phyloP scores from a whole-genome alignment of 108 stramenopile species.

The Fistulifera solaris region DNA sequence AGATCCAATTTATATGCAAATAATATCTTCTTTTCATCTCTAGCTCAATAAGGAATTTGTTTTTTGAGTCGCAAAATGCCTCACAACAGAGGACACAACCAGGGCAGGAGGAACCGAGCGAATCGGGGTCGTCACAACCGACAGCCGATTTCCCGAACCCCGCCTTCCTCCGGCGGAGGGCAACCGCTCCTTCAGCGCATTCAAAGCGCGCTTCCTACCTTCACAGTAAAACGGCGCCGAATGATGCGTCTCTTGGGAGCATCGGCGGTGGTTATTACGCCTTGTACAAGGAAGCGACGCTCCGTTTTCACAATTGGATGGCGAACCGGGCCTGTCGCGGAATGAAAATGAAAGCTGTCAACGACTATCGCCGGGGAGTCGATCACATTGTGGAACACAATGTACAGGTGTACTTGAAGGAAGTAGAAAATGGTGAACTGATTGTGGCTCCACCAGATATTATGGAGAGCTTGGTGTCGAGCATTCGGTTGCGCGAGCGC shows the following conservation, averaged over 20 bases:
- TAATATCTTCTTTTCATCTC: too few species aligned
- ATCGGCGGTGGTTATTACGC: slow-evolving; percentile 5
- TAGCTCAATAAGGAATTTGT: too few species aligned
- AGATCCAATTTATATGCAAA: too few species aligned
- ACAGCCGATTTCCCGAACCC: too few species aligned
- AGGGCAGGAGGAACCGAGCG: too few species aligned
- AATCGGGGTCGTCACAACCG: too few species aligned
- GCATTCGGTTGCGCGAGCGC: slow-evolving; percentile 6
- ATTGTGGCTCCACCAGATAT: slow-evolving; percentile 6
- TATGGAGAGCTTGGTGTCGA: slow-evolving; percentile 4
- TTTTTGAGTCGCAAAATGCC: too few species aligned
- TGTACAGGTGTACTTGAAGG: background rate
- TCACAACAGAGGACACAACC: too few species aligned
- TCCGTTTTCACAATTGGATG: slow-evolving; percentile 8
- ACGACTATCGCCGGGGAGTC: slow-evolving; percentile 9
- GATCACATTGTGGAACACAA: slow-evolving; percentile 6
- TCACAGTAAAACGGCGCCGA: slow-evolving; percentile 4
- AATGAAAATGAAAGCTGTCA: slow-evolving; percentile 2
- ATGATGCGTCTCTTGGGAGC: too few species aligned
- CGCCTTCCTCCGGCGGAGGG: too few species aligned
- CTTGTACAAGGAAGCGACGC: slow-evolving; percentile 10
- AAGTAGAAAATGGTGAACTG: background rate
- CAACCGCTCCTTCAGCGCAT: too few species aligned
- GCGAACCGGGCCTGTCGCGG: background rate
- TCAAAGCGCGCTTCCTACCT: too few species aligned